Evolutionary conservation across 2,329 filamentous ascomycete genomes (phyloP).

Genomic region (Neoscytalidium dimidiatum): DNA sequence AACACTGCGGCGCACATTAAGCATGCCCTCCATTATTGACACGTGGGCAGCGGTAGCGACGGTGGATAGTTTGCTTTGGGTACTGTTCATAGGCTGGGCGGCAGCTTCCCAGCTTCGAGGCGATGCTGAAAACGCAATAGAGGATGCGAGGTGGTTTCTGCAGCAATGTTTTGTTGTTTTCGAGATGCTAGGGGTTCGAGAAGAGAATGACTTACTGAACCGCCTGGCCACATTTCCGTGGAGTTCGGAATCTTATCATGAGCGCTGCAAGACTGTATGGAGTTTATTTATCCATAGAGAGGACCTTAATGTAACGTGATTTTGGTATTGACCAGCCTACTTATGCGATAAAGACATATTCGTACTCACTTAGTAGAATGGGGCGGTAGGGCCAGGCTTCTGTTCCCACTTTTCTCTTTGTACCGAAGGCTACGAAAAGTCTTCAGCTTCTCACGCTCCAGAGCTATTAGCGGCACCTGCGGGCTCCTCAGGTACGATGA

Average conservation of each 20-base stretch:
- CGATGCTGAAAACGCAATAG: not conserved
- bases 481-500: too few species aligned
- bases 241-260: not conserved
- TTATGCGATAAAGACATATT: too few species aligned
- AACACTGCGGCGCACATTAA: not conserved
- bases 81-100: not conserved
- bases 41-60: not conserved
- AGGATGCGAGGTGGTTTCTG: not conserved
- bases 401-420: too few species aligned
- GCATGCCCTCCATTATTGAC: not conserved
- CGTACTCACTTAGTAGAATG: too few species aligned
- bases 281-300: not conserved
- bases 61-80: not conserved
- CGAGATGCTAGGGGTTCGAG: not conserved
- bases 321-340: too few species aligned
- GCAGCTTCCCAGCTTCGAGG: not conserved
- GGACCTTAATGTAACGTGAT: not conserved
- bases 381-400: too few species aligned
- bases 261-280: not conserved
- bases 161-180: not conserved
- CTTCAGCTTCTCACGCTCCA: too few species aligned
- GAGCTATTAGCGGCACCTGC: too few species aligned
- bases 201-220: not conserved
- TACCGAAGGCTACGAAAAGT: too few species aligned
- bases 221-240: not conserved